These are phyloP conservation scores for Aureobasidium sp. DNA, from an alignment of 2,329 filamentous ascomycete genomes.

Conservation along the genomic window DNA sequence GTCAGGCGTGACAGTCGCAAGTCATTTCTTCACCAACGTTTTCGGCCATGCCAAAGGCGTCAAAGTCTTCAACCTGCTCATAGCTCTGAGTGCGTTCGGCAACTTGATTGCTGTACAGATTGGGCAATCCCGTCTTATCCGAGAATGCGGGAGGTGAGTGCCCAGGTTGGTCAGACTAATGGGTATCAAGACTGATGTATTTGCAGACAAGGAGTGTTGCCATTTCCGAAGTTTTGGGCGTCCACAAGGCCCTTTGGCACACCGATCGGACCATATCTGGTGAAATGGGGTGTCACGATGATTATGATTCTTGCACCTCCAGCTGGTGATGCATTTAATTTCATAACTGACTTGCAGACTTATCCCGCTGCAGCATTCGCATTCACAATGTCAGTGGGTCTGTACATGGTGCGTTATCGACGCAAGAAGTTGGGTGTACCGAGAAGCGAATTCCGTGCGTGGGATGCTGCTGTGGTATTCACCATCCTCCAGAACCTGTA, in stretches of 20 bases:
- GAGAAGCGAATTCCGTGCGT: constrained; percentile 48
- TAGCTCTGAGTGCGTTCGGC: constrained; percentile 49
- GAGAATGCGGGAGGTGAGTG: constrained; percentile 46
- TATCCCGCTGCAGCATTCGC: constrained; percentile 54
- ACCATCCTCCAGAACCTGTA: constrained; percentile 53
- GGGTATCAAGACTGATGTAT: neutral
- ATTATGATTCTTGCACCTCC: constrained; percentile 61
- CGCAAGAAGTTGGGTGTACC: constrained; percentile 45
- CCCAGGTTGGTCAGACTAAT: no score
- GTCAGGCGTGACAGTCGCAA: constrained; percentile 48
- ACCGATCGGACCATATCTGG: constrained; percentile 52
- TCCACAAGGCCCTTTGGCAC: constrained; percentile 57
- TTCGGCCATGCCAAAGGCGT: constrained; percentile 44
- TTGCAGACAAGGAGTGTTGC: constrained; percentile 44
- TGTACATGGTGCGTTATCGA: constrained; percentile 50
- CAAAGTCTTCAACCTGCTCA: constrained; percentile 54
- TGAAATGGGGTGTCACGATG: constrained; percentile 56
- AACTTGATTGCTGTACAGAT: constrained; percentile 58
- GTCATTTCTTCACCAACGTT: constrained; percentile 50
- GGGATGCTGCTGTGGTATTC: constrained; percentile 51
- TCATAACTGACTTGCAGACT: constrained; percentile 43
- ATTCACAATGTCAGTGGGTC: constrained; percentile 47
- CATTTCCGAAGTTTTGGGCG: constrained; percentile 54
- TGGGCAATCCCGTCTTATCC: constrained; percentile 57
- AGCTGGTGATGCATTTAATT: constrained; percentile 59